These are phyloP conservation scores for Naganishia antarctica DNA, from an alignment of 768 basidiomycete species.

Conservation along the genomic window DNA sequence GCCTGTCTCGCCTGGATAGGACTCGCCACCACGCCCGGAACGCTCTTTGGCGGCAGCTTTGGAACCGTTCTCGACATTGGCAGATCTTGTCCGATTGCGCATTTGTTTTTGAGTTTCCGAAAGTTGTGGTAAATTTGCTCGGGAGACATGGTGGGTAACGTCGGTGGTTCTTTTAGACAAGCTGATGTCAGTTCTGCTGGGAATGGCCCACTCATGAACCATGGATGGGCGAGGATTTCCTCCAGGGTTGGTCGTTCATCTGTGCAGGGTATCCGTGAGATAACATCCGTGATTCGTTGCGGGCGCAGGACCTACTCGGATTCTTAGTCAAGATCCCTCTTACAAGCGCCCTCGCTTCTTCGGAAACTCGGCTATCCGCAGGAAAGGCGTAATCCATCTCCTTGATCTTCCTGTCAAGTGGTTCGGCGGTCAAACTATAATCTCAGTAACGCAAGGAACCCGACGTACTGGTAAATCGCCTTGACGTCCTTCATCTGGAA, in stretches of 20 bases:
- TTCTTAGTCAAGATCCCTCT: slow-evolving; percentile 77
- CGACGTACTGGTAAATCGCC: slow-evolving; percentile 77
- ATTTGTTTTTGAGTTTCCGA: slow-evolving; percentile 53
- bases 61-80: slow-evolving; percentile 28
- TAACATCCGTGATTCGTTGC: background rate
- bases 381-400: slow-evolving; percentile 94
- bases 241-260: slow-evolving; percentile 73
- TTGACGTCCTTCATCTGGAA: slow-evolving; percentile 99
- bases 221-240: slow-evolving; percentile 76
- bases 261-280: slow-evolving; percentile 15
- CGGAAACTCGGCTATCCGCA: slow-evolving; percentile 64
- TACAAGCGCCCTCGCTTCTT: slow-evolving; percentile 70
- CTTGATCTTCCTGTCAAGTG: slow-evolving; percentile 68
- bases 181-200: slow-evolving; percentile 74
- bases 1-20: slow-evolving; percentile 21
- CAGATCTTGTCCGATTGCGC: slow-evolving; percentile 35
- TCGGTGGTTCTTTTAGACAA: slow-evolving; percentile 69
- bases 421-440: background rate
- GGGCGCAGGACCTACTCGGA: slow-evolving; percentile 53
- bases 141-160: slow-evolving; percentile 65
- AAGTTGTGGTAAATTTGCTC: slow-evolving; percentile 67
- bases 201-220: slow-evolving; percentile 75
- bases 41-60: slow-evolving; percentile 29
- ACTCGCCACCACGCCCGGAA: slow-evolving; percentile 23
- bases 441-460: background rate